Percentiles rank a stretch among this genome's conserved stretches.
Conservation (phyloP, 768 basidiomycete species). For the Multifurca ochricompacta region DNA sequence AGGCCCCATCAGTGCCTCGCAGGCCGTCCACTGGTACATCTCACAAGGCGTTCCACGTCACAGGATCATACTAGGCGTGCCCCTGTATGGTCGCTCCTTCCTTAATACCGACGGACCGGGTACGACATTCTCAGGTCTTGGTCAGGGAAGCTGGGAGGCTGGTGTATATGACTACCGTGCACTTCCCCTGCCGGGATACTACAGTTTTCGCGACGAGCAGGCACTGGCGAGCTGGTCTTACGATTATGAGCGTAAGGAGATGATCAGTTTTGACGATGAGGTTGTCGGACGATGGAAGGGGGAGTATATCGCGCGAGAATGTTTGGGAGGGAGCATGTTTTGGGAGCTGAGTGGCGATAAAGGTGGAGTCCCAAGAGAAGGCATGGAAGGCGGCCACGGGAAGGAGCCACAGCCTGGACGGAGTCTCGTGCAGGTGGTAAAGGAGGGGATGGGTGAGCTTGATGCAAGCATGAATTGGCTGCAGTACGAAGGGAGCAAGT, state of each 20-base stretch:
- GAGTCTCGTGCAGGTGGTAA: slow-evolving; percentile 69
- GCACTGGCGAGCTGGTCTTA: slow-evolving; percentile 78
- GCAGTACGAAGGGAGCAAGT: slow-evolving; percentile 64
- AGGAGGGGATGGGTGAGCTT: slow-evolving; percentile 28
- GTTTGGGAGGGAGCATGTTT: slow-evolving; percentile 88
- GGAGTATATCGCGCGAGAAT: slow-evolving; percentile 66
- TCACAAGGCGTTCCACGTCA: slow-evolving; percentile 60
- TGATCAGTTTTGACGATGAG: slow-evolving; percentile 77
- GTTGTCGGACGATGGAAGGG: slow-evolving; percentile 67
- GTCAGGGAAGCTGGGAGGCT: slow-evolving; percentile 84
- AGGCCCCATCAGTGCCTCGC: slow-evolving; percentile 51
- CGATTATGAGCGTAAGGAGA: slow-evolving; percentile 63
- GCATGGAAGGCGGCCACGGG: slow-evolving; percentile 66
- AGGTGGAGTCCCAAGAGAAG: slow-evolving; percentile 46
- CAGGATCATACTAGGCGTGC: slow-evolving; percentile 87
- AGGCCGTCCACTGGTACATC: slow-evolving; percentile 64
- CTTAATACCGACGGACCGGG: slow-evolving; percentile 79
- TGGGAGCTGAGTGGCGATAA: slow-evolving; percentile 93
- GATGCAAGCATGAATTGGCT: slow-evolving; percentile 65
- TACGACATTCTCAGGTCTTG: slow-evolving; percentile 68
- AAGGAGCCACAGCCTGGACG: slow-evolving; percentile 65
- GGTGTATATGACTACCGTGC: slow-evolving; percentile 92
- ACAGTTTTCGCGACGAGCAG: slow-evolving; percentile 56
- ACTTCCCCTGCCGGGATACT: slow-evolving; percentile 69
- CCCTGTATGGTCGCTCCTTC: slow-evolving; percentile 92